A percentile compares a stretch with the other conserved stretches of the same genome.
Conservation (phyloP, 106 monocot species). For the Triglochin maritima region DNA sequence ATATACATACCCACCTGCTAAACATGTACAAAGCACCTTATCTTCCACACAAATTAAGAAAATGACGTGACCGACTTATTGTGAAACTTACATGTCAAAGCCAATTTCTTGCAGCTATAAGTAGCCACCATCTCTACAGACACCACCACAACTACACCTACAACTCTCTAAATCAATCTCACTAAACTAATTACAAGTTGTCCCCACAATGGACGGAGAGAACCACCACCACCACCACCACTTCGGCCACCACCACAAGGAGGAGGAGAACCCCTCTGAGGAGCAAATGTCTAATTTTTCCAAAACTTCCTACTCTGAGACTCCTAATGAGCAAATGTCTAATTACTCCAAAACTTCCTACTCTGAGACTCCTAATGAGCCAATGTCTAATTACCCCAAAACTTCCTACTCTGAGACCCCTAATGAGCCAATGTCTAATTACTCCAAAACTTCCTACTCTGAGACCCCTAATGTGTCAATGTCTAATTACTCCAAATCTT, state of each 20-base stretch:
- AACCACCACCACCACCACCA: conserved; percentile 27
- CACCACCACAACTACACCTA: not conserved
- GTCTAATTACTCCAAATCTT: too few species aligned
- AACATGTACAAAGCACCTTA: too few species aligned
- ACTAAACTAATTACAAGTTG: not conserved
- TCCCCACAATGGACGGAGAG: conserved; percentile 29
- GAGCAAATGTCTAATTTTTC: not conserved
- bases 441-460: not conserved
- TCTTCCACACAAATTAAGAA: too few species aligned
- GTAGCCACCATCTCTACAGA: not conserved
- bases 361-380: not conserved
- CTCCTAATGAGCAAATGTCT: not conserved
- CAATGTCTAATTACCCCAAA: not conserved
- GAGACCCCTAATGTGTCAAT: too few species aligned
- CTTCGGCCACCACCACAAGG: conserved; percentile 25
- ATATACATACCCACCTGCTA: too few species aligned
- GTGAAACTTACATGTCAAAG: too few species aligned
- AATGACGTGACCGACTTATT: too few species aligned
- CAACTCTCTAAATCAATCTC: too few species aligned
- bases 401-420: not conserved
- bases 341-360: not conserved
- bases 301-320: not conserved
- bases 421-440: not conserved
- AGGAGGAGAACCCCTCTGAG: conserved; percentile 15
- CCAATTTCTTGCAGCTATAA: not conserved